Conservation (phyloP, 2,329 filamentous ascomycete genomes). For the Stylonectria norvegica region DNA sequence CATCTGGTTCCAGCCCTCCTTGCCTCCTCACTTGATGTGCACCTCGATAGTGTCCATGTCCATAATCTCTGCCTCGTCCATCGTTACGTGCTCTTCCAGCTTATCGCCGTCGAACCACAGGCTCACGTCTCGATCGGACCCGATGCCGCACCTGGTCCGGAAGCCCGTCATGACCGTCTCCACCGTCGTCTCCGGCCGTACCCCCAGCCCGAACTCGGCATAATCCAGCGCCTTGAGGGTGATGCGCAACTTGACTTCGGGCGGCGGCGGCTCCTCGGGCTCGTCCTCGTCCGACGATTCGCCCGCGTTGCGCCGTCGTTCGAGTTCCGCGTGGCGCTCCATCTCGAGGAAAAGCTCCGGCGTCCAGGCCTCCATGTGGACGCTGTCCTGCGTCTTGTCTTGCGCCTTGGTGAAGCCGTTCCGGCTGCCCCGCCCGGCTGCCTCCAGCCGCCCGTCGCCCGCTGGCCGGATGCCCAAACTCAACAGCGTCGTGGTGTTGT, state of each 20-base stretch:
- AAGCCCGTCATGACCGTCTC: conserved; percentile 62
- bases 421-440: conserved; percentile 30
- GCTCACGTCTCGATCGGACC: conserved; percentile 50
- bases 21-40: conserved; percentile 52
- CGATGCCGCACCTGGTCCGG: conserved; percentile 50
- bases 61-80: conserved; percentile 67
- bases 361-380: conserved; percentile 79
- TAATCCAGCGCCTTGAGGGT: conserved; percentile 52
- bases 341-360: conserved; percentile 54
- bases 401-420: conserved; percentile 49
- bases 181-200: conserved; percentile 55
- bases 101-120: conserved; percentile 74
- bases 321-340: conserved; percentile 47
- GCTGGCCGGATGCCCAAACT: conserved; percentile 59
- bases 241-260: conserved; percentile 44
- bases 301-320: conserved; percentile 42
- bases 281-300: conserved; percentile 35
- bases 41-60: conserved; percentile 77
- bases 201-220: conserved; percentile 49
- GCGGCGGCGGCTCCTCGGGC: conserved; percentile 19
- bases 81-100: conserved; percentile 56
- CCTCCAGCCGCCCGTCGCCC: conserved; percentile 40
- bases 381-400: conserved; percentile 50
- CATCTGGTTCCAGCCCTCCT: background rate
- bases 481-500: conserved; percentile 69